Percentiles rank a stretch among this genome's conserved stretches.
Evolutionary conservation across 768 basidiomycete genomes (phyloP).

Genomic region (Sarcodon sp.): DNA sequence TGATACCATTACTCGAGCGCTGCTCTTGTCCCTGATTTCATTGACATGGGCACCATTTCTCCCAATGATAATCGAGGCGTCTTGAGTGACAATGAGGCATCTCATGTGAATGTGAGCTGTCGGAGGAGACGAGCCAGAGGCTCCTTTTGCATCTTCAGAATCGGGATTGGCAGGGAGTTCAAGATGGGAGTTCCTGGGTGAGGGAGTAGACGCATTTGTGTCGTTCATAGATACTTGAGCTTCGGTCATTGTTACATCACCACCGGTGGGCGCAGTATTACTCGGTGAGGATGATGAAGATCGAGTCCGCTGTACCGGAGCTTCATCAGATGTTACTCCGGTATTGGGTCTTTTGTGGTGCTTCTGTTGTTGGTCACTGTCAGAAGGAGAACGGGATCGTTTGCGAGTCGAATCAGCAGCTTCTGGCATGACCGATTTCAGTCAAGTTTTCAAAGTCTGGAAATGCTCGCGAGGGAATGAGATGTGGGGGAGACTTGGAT

Average conservation of each 20-base stretch:
- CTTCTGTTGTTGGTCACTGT: slow-evolving; percentile 60
- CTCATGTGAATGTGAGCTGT: slow-evolving; percentile 93
- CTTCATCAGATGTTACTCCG: slow-evolving; percentile 36
- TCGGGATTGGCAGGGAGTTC: slow-evolving; percentile 19
- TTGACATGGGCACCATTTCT: slow-evolving; percentile 94
- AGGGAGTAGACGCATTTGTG: slow-evolving; percentile 42
- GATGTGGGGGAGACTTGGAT: slow-evolving; percentile 16
- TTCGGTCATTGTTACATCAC: slow-evolving; percentile 60
- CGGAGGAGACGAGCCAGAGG: slow-evolving; percentile 35
- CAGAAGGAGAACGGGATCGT: slow-evolving; percentile 69
- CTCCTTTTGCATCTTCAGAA: slow-evolving; percentile 32
- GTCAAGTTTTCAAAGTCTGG: slow-evolving; percentile 28
- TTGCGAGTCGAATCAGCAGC: slow-evolving; percentile 66
- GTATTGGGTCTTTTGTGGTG: slow-evolving; percentile 77
- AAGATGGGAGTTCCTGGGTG: slow-evolving; percentile 31
- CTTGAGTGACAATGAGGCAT: slow-evolving; percentile 96
- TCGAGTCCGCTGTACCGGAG: slow-evolving; percentile 31
- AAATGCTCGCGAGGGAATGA: slow-evolving; percentile 11
- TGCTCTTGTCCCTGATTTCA: slow-evolving; percentile 96
- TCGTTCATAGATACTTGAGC: slow-evolving; percentile 22
- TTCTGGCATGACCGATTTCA: slow-evolving; percentile 67
- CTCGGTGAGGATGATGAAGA: slow-evolving; percentile 17
- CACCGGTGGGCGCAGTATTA: slow-evolving; percentile 19
- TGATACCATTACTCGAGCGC: slow-evolving; percentile 92
- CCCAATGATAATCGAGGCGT: slow-evolving; percentile 98